Conservation (phyloP, 1,284 basidiomycete genomes). For the Ustilago tritici region DNA sequence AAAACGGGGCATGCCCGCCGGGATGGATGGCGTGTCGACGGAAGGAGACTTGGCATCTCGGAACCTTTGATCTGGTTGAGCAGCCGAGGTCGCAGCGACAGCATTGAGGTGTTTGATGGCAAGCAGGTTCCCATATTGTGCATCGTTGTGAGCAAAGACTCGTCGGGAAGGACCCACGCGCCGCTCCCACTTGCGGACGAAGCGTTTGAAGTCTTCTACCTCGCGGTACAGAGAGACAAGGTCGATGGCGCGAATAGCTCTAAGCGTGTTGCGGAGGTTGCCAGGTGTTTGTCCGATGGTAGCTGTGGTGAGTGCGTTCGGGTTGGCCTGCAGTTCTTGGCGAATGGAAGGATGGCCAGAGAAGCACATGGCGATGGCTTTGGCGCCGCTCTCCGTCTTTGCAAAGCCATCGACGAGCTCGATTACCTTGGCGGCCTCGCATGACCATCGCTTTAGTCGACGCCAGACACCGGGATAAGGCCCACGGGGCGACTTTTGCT, state of each 20-base stretch:
- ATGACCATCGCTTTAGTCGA: constrained; percentile 66
- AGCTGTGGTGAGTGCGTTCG: constrained; percentile 27
- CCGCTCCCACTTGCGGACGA: constrained; percentile 60
- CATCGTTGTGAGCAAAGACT: constrained; percentile 67
- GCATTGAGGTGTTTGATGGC: constrained; percentile 48
- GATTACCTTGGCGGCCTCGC: constrained; percentile 66
- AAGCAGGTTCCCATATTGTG: constrained; percentile 66
- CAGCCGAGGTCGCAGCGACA: neutral
- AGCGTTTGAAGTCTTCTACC: constrained; percentile 62
- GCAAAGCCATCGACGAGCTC: constrained; percentile 61
- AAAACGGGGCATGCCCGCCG: constrained; percentile 53
- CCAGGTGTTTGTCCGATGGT: constrained; percentile 43
- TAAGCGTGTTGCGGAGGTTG: constrained; percentile 55
- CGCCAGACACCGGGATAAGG: constrained; percentile 69
- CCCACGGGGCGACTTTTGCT: constrained; percentile 24
- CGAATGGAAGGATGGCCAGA: constrained; percentile 39
- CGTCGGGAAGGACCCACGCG: constrained; percentile 58
- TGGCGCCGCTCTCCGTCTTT: constrained; percentile 53
- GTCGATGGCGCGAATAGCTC: constrained; percentile 58
- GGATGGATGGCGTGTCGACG: constrained; percentile 38
- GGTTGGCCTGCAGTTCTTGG: constrained; percentile 31
- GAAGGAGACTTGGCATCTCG: constrained; percentile 31
- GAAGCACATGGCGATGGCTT: constrained; percentile 53
- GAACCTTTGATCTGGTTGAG: constrained; percentile 23
- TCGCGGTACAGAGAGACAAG: constrained; percentile 55